phyloP scores from a whole-genome alignment of 176 grass and related monocot species.

The Lolium perenne region DNA sequence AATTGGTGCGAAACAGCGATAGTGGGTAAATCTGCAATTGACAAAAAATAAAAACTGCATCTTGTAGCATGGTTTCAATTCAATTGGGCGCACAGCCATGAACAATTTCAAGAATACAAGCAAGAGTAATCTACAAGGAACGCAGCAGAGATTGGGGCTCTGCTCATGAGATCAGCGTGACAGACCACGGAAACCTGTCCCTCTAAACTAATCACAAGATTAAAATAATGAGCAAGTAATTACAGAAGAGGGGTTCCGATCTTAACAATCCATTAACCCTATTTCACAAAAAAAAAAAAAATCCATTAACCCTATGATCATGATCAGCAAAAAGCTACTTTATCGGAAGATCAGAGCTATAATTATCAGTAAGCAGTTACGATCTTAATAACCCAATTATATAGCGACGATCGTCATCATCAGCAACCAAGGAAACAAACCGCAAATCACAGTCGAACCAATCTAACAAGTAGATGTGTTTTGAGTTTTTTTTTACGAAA shows the following conservation, averaged over 20 bases:
- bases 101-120: slow-evolving; percentile 20
- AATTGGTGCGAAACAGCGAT: background rate
- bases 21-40: too few species aligned
- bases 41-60: background rate
- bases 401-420: background rate
- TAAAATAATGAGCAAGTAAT: background rate
- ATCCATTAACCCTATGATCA: background rate
- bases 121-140: slow-evolving; percentile 28
- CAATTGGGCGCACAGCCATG: background rate
- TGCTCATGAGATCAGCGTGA: background rate
- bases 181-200: background rate
- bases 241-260: background rate
- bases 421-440: background rate
- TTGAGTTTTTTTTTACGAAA: background rate
- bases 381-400: slow-evolving; percentile 12
- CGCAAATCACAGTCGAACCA: background rate
- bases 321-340: background rate
- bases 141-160: background rate
- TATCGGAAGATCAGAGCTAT: background rate
- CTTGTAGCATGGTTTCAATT: background rate
- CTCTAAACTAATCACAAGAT: background rate
- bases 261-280: slow-evolving; percentile 18
- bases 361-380: background rate
- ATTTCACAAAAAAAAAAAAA: too few species aligned
- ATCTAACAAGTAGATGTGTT: background rate